These are phyloP conservation scores for Nidularia sp. DNA, from an alignment of 768 basidiomycete genomes.

Conservation along the genomic window DNA sequence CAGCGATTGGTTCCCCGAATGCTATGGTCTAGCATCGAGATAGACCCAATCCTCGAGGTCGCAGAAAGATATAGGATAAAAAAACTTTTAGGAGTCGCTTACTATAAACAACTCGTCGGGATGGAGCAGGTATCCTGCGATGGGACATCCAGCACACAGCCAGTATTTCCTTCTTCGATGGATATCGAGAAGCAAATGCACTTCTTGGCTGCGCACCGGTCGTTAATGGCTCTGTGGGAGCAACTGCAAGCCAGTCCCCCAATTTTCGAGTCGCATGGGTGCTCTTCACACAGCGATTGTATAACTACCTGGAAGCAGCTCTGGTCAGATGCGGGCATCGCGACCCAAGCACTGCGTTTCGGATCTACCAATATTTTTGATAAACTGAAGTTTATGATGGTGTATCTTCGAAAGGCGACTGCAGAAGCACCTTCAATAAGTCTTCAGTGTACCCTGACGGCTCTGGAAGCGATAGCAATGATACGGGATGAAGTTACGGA, in stretches of 20 bases:
- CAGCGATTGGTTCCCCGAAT: conserved; percentile 47
- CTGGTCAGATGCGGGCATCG: conserved; percentile 47
- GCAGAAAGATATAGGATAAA: conserved; percentile 35
- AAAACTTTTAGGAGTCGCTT: conserved; percentile 45
- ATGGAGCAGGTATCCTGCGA: conserved; percentile 28
- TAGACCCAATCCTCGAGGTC: conserved; percentile 43
- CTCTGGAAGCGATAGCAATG: conserved; percentile 36
- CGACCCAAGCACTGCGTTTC: conserved; percentile 37
- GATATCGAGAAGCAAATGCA: conserved; percentile 36
- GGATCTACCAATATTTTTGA: conserved; percentile 57
- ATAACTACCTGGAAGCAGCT: conserved; percentile 42
- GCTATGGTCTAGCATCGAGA: conserved; percentile 47
- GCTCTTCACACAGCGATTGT: conserved; percentile 49
- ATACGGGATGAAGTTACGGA: conserved; percentile 37
- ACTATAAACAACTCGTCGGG: conserved; percentile 44
- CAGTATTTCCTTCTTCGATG: conserved; percentile 22
- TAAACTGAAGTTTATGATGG: conserved; percentile 42
- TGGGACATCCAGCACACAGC: conserved; percentile 22
- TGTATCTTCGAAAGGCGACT: conserved; percentile 29
- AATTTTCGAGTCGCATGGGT: conserved; percentile 32
- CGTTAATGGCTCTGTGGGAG: conserved; percentile 54
- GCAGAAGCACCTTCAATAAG: conserved; percentile 28
- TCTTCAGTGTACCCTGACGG: conserved; percentile 38
- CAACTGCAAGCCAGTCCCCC: conserved; percentile 45
- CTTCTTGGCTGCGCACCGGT: conserved; percentile 54